Evolutionary conservation across 1,139 yeast species (phyloP), one percentile per base, ranked within the genome.

Genomic region (Nakaseomyces uthaithaninus): DNA sequence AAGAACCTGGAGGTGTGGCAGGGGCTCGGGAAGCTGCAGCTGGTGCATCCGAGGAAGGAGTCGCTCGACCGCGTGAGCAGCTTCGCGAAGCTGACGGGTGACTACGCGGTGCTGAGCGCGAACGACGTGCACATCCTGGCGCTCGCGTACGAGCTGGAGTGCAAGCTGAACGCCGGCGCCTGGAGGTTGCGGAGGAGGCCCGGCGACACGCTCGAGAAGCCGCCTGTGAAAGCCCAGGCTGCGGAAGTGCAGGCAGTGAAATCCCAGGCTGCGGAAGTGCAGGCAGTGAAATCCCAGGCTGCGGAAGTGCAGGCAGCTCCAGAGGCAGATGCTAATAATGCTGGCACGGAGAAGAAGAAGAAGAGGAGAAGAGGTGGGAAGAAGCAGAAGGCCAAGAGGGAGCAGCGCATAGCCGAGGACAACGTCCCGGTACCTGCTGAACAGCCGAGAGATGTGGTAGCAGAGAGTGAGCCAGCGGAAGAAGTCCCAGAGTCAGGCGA

Each of bases 101-200:
- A 93, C 65, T 82, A 71, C 50, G 68, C 84, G 2, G 97, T 91
- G 3, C 70, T 93, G 45, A 85, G 95, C 47, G 74, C 79, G 11
- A 89, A 94, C 48, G 99, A 91, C 80, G 68, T 93, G 36, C 95
- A 87, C 55, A 80, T 93, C 42, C 72, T 93, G 46, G 98, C 99
- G 0, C 69, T 91, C 51, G 79, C 95, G 2, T 86, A 87, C 58
- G 96, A 91, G 59, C 63, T 93, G 39, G 95, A 89, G 50, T 69
- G 71, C 36, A 91, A 85, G 57, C 55, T 70, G 42, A 80, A 80
- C 51, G 67, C 71, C 23, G 93, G 93, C 12, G 78, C 75, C 42
- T 69, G 77, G 72, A 70, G 82, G 53, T 65, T 85, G 46, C 74
- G 95, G 62, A 74, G 69, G 45, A 71, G 54, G 44, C 95, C 95